Conservation (phyloP, 1,139 yeast genomes). For the Saccharomyces hybrid region DNA sequence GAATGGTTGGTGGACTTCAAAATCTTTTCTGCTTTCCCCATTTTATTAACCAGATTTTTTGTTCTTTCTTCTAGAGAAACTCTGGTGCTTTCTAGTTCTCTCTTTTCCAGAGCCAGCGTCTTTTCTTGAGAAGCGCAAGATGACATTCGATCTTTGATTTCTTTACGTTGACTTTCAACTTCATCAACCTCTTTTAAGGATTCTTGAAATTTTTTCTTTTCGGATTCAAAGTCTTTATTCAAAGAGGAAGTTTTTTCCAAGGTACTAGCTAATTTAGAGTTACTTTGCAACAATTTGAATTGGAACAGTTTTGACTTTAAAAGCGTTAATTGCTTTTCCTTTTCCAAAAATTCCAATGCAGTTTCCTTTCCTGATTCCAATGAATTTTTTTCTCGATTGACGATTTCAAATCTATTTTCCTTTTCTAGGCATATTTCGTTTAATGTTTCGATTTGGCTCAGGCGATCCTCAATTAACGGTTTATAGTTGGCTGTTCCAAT, state of each 20-base stretch:
- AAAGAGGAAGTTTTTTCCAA: conserved; percentile 33
- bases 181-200: conserved; percentile 35
- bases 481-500: conserved; percentile 90
- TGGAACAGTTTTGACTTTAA: conserved; percentile 55
- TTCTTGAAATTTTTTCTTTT: conserved; percentile 40
- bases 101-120: conserved; percentile 8
- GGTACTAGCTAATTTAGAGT: conserved; percentile 37
- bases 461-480: conserved; percentile 58
- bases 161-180: conserved; percentile 32
- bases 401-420: conserved; percentile 69
- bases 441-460: conserved; percentile 52
- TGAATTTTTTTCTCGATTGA: conserved; percentile 63
- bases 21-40: conserved; percentile 53
- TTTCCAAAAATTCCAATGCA: conserved; percentile 57
- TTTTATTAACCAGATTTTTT: conserved; percentile 53
- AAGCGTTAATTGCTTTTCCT: conserved; percentile 54
- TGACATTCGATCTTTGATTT: conserved; percentile 17
- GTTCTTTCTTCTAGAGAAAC: conserved; percentile 70
- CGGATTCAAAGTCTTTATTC: conserved; percentile 40
- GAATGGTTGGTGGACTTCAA: conserved; percentile 34
- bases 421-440: conserved; percentile 79
- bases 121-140: conserved; percentile 4
- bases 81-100: conserved; percentile 35
- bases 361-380: conserved; percentile 63
- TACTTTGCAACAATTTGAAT: conserved; percentile 39